Evolutionary conservation across 768 basidiomycete species (phyloP).

Genomic region (Pisolithus tinctorius): DNA sequence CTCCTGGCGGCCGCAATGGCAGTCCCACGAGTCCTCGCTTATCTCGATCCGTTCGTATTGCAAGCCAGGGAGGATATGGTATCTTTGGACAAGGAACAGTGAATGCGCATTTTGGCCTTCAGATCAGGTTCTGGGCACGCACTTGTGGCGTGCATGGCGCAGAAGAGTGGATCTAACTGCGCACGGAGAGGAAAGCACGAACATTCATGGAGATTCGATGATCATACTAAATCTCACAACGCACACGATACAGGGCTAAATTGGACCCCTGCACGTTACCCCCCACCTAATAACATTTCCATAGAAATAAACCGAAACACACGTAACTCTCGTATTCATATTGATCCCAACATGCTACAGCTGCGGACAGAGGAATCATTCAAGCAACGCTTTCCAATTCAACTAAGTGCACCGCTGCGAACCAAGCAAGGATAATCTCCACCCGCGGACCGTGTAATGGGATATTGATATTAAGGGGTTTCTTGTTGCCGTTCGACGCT

Average conservation of each 20-base stretch:
- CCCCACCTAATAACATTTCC: slow-evolving; percentile 1
- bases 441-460: slow-evolving; percentile 83
- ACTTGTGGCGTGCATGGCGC: slow-evolving; percentile 14
- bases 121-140: slow-evolving; percentile 17
- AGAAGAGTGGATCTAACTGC: neutral
- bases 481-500: slow-evolving; percentile 38
- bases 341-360: neutral
- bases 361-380: neutral
- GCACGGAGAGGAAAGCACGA: neutral
- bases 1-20: slow-evolving; percentile 16
- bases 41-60: slow-evolving; percentile 14
- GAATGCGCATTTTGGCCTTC: slow-evolving; percentile 8
- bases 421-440: slow-evolving; percentile 80
- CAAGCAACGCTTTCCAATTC: slow-evolving; percentile 49
- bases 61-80: slow-evolving; percentile 20
- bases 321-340: neutral
- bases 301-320: neutral
- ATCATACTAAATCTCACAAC: too few species aligned
- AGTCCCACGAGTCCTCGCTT: slow-evolving; percentile 13
- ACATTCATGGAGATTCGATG: neutral
- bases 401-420: slow-evolving; percentile 72
- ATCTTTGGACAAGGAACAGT: slow-evolving; percentile 12
- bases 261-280: neutral
- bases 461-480: slow-evolving; percentile 65
- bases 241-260: neutral